Percentiles rank a stretch among this genome's conserved stretches.
Evolutionary conservation across 2,329 filamentous ascomycete genomes (phyloP).

Genomic region (Ophiosphaerella narmari): DNA sequence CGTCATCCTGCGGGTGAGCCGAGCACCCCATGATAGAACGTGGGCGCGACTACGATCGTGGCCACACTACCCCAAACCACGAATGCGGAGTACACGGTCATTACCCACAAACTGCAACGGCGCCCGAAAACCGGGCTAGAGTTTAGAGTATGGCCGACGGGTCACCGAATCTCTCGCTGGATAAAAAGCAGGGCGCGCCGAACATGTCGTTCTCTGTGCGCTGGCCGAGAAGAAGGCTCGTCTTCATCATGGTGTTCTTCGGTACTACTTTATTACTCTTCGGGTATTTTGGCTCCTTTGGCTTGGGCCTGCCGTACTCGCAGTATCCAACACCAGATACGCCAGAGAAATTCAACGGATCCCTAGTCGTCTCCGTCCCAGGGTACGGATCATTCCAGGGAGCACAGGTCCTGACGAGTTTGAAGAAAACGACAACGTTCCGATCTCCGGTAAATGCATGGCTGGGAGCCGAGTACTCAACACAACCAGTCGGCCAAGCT

Average conservation of each 20-base stretch:
- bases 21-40: too few relatives aligned
- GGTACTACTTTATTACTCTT: constrained; percentile 24
- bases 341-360: constrained; percentile 13
- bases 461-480: constrained; percentile 56
- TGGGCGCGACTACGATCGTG: too few relatives aligned
- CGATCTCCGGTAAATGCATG: constrained; percentile 51
- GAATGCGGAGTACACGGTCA: too few relatives aligned
- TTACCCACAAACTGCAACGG: too few relatives aligned
- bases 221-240: constrained; percentile 22
- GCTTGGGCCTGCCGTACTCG: constrained; percentile 12
- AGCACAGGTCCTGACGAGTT: constrained; percentile 42
- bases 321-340: constrained; percentile 8
- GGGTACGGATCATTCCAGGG: constrained; percentile 51
- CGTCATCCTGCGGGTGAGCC: too few relatives aligned
- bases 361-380: constrained; percentile 39
- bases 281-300: constrained; percentile 27
- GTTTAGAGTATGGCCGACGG: constrained; percentile 13
- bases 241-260: constrained; percentile 26
- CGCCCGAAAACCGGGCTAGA: not conserved
- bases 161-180: constrained; percentile 3
- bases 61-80: too few relatives aligned
- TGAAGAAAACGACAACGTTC: constrained; percentile 38
- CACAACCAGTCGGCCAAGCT: constrained; percentile 44
- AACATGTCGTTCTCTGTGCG: constrained; percentile 12
- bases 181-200: constrained; percentile 1